Percentiles rank a stretch among this genome's conserved stretches.
These are phyloP conservation scores for Dothidotthia symphoricarpi DNA, from an alignment of 2,329 filamentous ascomycete genomes.

Conservation along the genomic window DNA sequence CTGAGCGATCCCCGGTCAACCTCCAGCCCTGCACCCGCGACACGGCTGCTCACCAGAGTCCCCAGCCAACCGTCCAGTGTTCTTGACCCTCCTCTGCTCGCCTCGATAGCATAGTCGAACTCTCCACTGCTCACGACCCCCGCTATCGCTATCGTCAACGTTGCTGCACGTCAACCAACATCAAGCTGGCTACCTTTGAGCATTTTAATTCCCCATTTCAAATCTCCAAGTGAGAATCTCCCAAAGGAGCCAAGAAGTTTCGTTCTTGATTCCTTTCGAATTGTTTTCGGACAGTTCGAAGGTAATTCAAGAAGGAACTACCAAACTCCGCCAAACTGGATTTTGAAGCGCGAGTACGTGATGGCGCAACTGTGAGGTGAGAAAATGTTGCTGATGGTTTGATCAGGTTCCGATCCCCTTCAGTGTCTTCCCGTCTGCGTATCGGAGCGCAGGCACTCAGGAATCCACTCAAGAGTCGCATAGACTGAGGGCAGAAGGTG, in stretches of 20 bases:
- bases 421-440: constrained; percentile 99
- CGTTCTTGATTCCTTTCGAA: constrained; percentile 69
- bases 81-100: constrained; percentile 36
- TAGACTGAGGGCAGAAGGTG: constrained; percentile 77
- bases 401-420: constrained; percentile 73
- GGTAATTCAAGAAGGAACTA: constrained; percentile 70
- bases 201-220: constrained; percentile 14
- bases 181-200: constrained; percentile 35
- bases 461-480: constrained; percentile 55
- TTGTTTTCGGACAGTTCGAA: constrained; percentile 53
- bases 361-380: not conserved
- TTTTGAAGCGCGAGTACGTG: constrained; percentile 94
- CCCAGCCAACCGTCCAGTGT: constrained; percentile 32
- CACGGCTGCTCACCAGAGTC: constrained; percentile 29
- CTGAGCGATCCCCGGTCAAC: constrained; percentile 23
- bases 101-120: constrained; percentile 34
- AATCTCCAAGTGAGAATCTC: constrained; percentile 30
- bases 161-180: constrained; percentile 27
- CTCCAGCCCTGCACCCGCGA: constrained; percentile 20
- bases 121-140: constrained; percentile 37
- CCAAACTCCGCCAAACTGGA: constrained; percentile 93
- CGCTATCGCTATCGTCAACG: constrained; percentile 37
- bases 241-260: constrained; percentile 48
- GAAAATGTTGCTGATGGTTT: not conserved
- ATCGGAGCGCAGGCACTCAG: constrained; percentile 62